Base-by-base conservation (phyloP, 2,329 filamentous ascomycete species). In the Gnomoniopsis sp. region DNA sequence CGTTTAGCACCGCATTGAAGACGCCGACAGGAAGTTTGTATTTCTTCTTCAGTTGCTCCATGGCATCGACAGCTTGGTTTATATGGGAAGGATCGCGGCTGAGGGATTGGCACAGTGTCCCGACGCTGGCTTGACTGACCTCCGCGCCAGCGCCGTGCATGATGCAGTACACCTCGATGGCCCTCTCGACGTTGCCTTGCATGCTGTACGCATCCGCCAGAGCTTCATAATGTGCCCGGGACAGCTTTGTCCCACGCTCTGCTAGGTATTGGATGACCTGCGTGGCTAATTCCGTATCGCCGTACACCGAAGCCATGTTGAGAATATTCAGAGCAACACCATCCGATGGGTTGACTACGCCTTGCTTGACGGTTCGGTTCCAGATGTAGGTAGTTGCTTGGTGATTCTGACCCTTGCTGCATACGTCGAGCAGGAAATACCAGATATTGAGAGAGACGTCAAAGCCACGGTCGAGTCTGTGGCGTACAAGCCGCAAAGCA, bases 201-300 rank as follows among this genome's bases (percentile, higher is more conserved):
- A 77, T 75, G 12, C 85, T 77, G 68, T 96, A 91, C 3, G 88
- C 82, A 58, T 90, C 86, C 7, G 93, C 77, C 30, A 97, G 79
- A 30, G 88, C 81, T 70, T 96, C 91, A 72, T 95, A 96, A 69
- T 97, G 91, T 62, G 88, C 80, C 6, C 81, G 72, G 10, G 80
- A 77, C 41, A 92, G 77, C 44, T 81, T 78, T 1, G 82, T 80
- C 15, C 79, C 79, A 23, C 85, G 80, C 10, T 81, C 76, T 4
- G 81, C 79, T 19, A 93, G 79, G 54, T 87, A 74, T 23, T 86
- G 80, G 62, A 96, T 84, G 33, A 89, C 88, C 33, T 88, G 83
- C 6, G 86, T 87, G 1, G 89, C 90, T 11, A 97, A 78, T 0
- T 77, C 72, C 1, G 84, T 75, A 69, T 96, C 88, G 22, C 85